Percentiles rank a stretch among this genome's conserved stretches.
These are phyloP conservation scores for Hypoxylon sp. DNA, from an alignment of 2,329 filamentous ascomycete species.

Conservation along the genomic window DNA sequence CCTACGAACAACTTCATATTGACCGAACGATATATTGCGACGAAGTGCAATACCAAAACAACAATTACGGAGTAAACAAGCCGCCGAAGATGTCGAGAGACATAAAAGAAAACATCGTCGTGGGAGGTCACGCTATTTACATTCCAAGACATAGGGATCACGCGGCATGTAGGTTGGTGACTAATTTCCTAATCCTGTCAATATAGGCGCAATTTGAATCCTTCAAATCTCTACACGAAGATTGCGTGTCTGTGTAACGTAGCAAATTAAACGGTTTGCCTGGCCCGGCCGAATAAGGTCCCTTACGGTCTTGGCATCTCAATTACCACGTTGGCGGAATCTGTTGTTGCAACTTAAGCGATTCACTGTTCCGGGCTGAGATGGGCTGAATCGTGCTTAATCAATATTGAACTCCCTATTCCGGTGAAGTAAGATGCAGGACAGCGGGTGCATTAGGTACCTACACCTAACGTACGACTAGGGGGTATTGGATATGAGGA, in stretches of 20 bases:
- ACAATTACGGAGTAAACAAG: background rate
- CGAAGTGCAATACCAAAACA: background rate
- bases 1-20: slow-evolving; percentile 43
- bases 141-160: slow-evolving; percentile 15
- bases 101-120: slow-evolving; percentile 5
- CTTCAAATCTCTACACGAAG: slow-evolving; percentile 26
- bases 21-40: slow-evolving; percentile 32
- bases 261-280: slow-evolving; percentile 26
- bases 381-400: slow-evolving; percentile 1
- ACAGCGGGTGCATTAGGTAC: slow-evolving; percentile 1
- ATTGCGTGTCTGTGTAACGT: slow-evolving; percentile 35
- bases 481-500: slow-evolving; percentile 1
- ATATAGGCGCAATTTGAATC: slow-evolving; percentile 35
- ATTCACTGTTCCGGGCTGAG: slow-evolving; percentile 20
- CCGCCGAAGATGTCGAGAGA: slow-evolving; percentile 2
- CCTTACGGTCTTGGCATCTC: slow-evolving; percentile 34
- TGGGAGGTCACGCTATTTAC: slow-evolving; percentile 26
- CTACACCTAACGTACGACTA: slow-evolving; percentile 6
- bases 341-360: slow-evolving; percentile 8
- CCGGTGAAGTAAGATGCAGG: slow-evolving; percentile 1
- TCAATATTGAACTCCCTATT: slow-evolving; percentile 25
- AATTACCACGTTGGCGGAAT: slow-evolving; percentile 28
- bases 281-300: slow-evolving; percentile 20
- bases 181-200: slow-evolving; percentile 26
- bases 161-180: slow-evolving; percentile 12